A percentile compares a stretch with the other conserved stretches of the same genome.
Conservation (phyloP, 768 basidiomycete species). For the Dentipellis fragilis region DNA sequence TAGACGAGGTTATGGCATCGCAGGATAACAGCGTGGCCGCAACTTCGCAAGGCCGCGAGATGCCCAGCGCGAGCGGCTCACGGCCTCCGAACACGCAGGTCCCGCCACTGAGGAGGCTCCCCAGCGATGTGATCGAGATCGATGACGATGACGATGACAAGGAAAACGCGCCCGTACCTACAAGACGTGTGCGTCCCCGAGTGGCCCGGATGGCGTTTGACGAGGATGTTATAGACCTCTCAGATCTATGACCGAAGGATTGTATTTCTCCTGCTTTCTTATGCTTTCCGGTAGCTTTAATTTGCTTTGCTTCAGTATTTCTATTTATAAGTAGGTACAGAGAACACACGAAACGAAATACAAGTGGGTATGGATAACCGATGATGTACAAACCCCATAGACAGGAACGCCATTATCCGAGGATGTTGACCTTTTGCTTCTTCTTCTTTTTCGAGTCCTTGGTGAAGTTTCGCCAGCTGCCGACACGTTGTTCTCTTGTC, state of each 20-base stretch:
- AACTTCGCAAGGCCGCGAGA: not conserved
- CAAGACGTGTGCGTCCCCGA: constrained; percentile 39
- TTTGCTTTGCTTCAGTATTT: constrained; percentile 11
- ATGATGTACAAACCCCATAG: not conserved
- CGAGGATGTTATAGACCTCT: constrained; percentile 50
- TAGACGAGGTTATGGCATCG: not conserved
- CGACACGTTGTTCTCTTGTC: constrained; percentile 68
- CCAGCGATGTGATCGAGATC: constrained; percentile 30
- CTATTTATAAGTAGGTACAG: not conserved
- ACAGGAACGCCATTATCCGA: constrained; percentile 34
- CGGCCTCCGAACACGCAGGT: constrained; percentile 5
- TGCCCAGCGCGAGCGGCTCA: not conserved
- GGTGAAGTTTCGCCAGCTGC: constrained; percentile 71
- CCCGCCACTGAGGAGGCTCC: constrained; percentile 8
- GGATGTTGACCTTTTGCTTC: constrained; percentile 55
- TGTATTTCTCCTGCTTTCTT: not conserved
- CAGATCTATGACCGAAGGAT: constrained; percentile 22
- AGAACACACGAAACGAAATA: not conserved
- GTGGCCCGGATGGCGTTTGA: constrained; percentile 16
- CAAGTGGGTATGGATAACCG: not conserved
- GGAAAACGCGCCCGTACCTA: constrained; percentile 47
- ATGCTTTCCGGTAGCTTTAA: not conserved
- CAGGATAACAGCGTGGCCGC: not conserved
- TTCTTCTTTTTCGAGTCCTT: constrained; percentile 74
- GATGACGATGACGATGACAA: constrained; percentile 46